Conservation (phyloP, 1,139 yeast genomes). For the Protomyces gravidus region DNA sequence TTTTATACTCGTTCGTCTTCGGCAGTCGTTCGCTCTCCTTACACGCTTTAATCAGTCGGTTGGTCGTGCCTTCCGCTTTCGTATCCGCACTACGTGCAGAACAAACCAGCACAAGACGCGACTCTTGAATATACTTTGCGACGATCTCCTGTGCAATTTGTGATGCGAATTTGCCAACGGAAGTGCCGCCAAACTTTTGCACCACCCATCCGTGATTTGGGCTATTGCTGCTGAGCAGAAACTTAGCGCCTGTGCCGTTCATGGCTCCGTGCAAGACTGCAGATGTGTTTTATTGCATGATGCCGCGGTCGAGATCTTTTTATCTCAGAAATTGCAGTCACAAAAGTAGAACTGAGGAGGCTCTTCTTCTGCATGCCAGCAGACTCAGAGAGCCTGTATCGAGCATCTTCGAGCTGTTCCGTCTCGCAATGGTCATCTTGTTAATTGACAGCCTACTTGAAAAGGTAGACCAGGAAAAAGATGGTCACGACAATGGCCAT, state of each 20-base stretch:
- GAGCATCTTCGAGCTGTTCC: too few species aligned
- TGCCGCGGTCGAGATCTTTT: neutral
- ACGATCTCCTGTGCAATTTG: constrained; percentile 74
- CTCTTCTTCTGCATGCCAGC: too few species aligned
- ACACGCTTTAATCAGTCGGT: constrained; percentile 38
- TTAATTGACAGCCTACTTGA: constrained; percentile 15
- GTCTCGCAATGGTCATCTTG: too few species aligned
- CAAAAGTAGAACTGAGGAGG: neutral
- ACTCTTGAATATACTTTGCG: constrained; percentile 50
- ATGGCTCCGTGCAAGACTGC: neutral
- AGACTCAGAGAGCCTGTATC: too few species aligned
- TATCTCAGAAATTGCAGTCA: neutral
- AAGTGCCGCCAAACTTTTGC: constrained; percentile 97
- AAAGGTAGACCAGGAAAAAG: constrained; percentile 25
- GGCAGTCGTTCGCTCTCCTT: constrained; percentile 17
- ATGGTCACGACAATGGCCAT: constrained; percentile 8
- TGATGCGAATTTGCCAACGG: constrained; percentile 88
- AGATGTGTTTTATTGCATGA: too few species aligned
- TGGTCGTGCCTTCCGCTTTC: constrained; percentile 92
- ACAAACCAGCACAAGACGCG: constrained; percentile 90
- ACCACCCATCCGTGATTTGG: constrained; percentile 63
- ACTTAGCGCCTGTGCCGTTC: neutral
- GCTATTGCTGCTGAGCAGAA: neutral
- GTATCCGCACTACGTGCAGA: constrained; percentile 90
- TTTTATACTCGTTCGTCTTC: constrained; percentile 33